These are phyloP conservation scores for Debaryomyces psychrophilus DNA, from an alignment of 1,139 yeast genomes.

Conservation along the genomic window DNA sequence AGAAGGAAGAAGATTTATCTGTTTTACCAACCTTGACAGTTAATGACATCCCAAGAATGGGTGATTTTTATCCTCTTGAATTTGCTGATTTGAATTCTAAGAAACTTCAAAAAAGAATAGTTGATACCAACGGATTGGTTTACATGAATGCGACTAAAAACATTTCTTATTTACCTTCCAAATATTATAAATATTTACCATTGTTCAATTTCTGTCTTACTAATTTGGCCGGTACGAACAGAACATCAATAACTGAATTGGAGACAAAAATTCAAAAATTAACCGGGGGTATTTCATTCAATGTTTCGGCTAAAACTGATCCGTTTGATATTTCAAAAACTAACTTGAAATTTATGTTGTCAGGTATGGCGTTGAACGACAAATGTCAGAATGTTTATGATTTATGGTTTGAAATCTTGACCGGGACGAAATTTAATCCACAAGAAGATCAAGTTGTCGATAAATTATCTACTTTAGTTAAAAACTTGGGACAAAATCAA, in stretches of 20 bases:
- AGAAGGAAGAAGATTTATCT: conserved; percentile 69
- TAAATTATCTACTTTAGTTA: conserved; percentile 73
- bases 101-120: conserved; percentile 49
- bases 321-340: conserved; percentile 51
- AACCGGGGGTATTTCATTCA: conserved; percentile 82
- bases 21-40: conserved; percentile 78
- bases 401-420: conserved; percentile 68
- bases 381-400: conserved; percentile 63
- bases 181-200: conserved; percentile 70
- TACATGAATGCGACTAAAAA: conserved; percentile 66
- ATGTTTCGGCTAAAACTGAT: conserved; percentile 57
- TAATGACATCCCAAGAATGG: conserved; percentile 67
- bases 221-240: conserved; percentile 75
- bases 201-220: conserved; percentile 80
- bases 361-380: conserved; percentile 74
- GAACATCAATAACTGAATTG: conserved; percentile 71
- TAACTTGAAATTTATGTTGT: conserved; percentile 52
- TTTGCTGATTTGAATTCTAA: conserved; percentile 35
- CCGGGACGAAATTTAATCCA: conserved; percentile 63
- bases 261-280: conserved; percentile 81
- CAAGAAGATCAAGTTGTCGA: conserved; percentile 55
- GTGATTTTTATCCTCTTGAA: conserved; percentile 42
- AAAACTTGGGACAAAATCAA: conserved; percentile 76
- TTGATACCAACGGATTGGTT: conserved; percentile 75
- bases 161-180: conserved; percentile 58